Evolutionary conservation across 768 basidiomycete species (phyloP).

Genomic region (Leccinellum rugosiceps): DNA sequence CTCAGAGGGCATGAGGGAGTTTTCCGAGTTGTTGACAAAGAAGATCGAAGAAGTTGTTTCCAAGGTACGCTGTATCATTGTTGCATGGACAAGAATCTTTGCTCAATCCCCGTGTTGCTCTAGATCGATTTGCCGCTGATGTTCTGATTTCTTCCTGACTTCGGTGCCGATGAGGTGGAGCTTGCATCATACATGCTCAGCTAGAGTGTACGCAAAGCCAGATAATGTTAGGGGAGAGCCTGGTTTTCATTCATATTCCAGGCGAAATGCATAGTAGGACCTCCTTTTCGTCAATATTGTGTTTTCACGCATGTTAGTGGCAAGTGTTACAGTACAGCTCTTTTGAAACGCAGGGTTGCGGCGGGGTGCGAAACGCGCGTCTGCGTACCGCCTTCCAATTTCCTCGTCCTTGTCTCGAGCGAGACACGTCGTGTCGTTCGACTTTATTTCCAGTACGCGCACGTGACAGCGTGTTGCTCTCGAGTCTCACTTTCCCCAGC

Average conservation of each 20-base stretch:
- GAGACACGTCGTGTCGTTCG: not conserved
- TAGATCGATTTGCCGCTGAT: not conserved
- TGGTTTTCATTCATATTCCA: not conserved
- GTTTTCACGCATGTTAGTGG: too few species aligned
- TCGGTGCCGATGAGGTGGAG: not conserved
- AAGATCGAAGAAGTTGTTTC: slow-evolving; percentile 11
- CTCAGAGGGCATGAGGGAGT: slow-evolving; percentile 10
- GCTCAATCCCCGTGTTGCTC: not conserved
- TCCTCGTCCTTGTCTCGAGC: too few species aligned
- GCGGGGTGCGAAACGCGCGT: too few species aligned
- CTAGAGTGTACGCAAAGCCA: not conserved
- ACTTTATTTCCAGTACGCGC: not conserved
- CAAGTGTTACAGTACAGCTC: too few species aligned
- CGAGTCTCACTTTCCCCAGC: too few species aligned
- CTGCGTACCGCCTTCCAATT: too few species aligned
- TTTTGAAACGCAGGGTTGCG: too few species aligned
- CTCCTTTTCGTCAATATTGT: not conserved
- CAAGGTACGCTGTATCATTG: not conserved
- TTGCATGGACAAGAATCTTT: not conserved
- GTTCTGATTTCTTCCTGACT: not conserved
- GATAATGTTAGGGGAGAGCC: not conserved
- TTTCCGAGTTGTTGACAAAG: not conserved
- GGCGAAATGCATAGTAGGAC: not conserved
- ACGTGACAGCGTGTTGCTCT: too few species aligned
- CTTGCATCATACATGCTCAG: not conserved